phyloP scores from a whole-genome alignment of 2,329 filamentous ascomycete genomes.

The Chaetomiaceae sp. region DNA sequence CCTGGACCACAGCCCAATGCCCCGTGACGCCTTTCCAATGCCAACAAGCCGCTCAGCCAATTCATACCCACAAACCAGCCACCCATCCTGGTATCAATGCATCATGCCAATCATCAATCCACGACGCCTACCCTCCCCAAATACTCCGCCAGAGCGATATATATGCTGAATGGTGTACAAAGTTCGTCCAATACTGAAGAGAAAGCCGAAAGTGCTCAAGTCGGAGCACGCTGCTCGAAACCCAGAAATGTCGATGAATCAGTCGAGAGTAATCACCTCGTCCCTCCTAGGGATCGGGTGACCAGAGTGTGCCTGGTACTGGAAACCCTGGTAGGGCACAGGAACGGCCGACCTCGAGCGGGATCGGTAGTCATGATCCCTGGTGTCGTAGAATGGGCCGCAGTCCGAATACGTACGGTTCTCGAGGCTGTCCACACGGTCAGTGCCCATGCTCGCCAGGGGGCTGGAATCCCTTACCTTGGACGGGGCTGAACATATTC shows the following conservation, averaged over 20 bases:
- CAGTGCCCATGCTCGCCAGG: not conserved
- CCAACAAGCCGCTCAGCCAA: constrained; percentile 1
- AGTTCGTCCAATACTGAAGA: not conserved
- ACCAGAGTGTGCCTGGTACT: constrained; percentile 3
- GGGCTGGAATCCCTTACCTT: constrained; percentile 4
- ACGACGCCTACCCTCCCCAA: not conserved
- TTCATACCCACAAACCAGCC: not conserved
- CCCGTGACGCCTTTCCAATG: constrained; percentile 8
- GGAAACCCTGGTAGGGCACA: not conserved
- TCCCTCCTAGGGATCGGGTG: constrained; percentile 5
- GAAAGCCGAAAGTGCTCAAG: not conserved
- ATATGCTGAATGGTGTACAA: not conserved
- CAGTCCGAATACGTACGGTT: not conserved
- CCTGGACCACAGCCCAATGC: constrained; percentile 1
- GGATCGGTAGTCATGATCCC: constrained; percentile 2
- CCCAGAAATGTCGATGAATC: not conserved
- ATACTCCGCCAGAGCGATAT: not conserved
- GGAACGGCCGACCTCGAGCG: constrained; percentile 7
- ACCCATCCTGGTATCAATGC: not conserved
- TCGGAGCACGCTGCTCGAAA: not conserved
- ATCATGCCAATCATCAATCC: not conserved
- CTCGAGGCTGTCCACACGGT: not conserved
- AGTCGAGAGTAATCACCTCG: constrained; percentile 17
- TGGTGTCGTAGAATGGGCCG: not conserved
- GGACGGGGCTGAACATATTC: constrained; percentile 20